Conservation (phyloP, 352 stramenopile species). For the Sclerospora graminicola region DNA sequence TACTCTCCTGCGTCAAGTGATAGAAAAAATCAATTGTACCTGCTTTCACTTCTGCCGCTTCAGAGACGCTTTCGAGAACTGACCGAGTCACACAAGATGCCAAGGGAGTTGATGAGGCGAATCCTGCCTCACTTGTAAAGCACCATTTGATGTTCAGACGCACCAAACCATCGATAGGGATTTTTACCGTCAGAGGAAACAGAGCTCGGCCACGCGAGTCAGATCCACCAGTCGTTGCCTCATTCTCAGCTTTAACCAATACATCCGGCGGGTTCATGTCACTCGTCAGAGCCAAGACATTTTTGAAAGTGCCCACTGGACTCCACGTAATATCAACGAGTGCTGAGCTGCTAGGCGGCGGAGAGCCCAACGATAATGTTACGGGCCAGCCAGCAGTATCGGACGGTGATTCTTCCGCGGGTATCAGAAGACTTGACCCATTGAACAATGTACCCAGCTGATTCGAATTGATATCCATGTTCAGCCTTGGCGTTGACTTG, state of each 20-base stretch:
- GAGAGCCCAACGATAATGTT: conserved; percentile 30
- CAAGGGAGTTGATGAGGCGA: conserved; percentile 48
- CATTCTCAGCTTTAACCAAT: conserved; percentile 15
- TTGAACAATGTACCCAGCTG: conserved; percentile 31
- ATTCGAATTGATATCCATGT: conserved; percentile 21
- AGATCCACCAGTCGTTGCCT: neutral
- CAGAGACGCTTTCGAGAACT: conserved; percentile 50
- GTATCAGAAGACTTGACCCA: conserved; percentile 48
- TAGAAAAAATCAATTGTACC: conserved; percentile 54
- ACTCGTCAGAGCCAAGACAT: conserved; percentile 42
- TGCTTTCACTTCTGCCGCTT: conserved; percentile 34
- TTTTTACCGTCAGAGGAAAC: conserved; percentile 33
- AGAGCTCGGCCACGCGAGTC: conserved; percentile 5
- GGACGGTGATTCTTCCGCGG: conserved; percentile 59
- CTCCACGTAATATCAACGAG: conserved; percentile 52
- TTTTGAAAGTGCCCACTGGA: conserved; percentile 30
- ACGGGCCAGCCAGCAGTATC: conserved; percentile 50
- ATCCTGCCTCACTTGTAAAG: conserved; percentile 53
- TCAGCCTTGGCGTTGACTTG: conserved; percentile 8
- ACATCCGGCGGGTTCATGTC: conserved; percentile 26
- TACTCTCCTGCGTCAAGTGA: conserved; percentile 5
- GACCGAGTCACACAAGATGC: conserved; percentile 60
- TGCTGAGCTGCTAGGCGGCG: conserved; percentile 19
- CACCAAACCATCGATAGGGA: conserved; percentile 25
- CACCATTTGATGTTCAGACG: conserved; percentile 50